These are phyloP conservation scores for Metarhizium anisopliae DNA, from an alignment of 2,329 filamentous ascomycete genomes.

Conservation along the genomic window DNA sequence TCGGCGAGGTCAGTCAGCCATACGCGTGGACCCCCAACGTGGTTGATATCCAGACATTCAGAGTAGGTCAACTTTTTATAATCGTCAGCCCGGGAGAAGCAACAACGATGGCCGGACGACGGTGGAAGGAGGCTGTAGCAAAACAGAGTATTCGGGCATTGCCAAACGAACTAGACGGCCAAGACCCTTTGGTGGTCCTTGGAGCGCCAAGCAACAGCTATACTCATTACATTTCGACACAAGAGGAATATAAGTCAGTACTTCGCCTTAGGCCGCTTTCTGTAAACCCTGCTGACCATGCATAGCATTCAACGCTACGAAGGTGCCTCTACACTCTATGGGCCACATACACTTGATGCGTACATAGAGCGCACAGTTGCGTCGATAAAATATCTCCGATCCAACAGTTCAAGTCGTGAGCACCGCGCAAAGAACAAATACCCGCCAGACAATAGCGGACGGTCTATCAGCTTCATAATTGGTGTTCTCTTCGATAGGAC, in stretches of 20 bases:
- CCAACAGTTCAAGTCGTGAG: constrained; percentile 24
- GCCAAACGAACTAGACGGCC: constrained; percentile 26
- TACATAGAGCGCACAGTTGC: constrained; percentile 73
- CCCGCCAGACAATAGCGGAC: constrained; percentile 71
- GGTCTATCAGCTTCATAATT: constrained; percentile 68
- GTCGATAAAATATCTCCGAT: constrained; percentile 57
- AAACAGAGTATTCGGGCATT: constrained; percentile 35
- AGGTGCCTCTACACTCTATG: constrained; percentile 81
- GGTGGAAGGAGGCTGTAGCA: constrained; percentile 68
- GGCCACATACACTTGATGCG: constrained; percentile 73
- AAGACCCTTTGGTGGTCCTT: constrained; percentile 63
- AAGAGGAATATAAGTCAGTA: constrained; percentile 48
- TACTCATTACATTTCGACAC: constrained; percentile 66
- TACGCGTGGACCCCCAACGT: constrained; percentile 87
- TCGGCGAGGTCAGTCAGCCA: constrained; percentile 64
- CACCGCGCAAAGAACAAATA: constrained; percentile 37
- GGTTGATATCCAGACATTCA: constrained; percentile 74
- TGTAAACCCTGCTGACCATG: constrained; percentile 4
- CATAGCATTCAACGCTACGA: constrained; percentile 72
- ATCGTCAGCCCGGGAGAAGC: constrained; percentile 82
- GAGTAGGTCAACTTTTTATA: constrained; percentile 76
- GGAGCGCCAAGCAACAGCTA: constrained; percentile 87
- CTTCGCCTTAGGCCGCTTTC: neutral
- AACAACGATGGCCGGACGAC: constrained; percentile 82
- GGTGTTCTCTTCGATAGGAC: constrained; percentile 66